Evolutionary conservation across 129 eudicot species (phyloP), one percentile per base, ranked within the genome.

Genomic region (Ambrosia artemisiifolia): DNA sequence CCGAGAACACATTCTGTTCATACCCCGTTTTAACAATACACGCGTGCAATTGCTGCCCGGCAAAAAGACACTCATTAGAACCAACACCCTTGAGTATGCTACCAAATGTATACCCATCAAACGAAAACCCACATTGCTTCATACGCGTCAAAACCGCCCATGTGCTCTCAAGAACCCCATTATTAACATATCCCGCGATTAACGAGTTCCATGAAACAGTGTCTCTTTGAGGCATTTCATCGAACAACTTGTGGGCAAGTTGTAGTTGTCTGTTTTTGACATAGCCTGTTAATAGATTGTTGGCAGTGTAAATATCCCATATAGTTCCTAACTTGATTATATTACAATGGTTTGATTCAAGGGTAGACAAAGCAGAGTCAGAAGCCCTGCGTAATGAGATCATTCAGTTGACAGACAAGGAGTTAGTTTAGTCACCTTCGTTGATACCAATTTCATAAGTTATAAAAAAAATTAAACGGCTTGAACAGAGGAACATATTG

Each of bases 11-110:
- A 83, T 88, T 79, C 44, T 65, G 83, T 28, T 65, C 79, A 67
- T 69, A 86, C 10, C 90, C 96, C 56, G 51, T 80, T 75, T 88
- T 94, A 30, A 88, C 67, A 13, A 88, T 54, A 71, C 71, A 81
- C 2, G 85, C 71, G 82, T 90, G 98, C 47, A 87, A 74, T 81
- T 85, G 91, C 66, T 76, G 79, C 30, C 98, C 97, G 61, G 76
- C 75, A 68, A 69, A 48, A 42, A 90, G 69, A 61, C 78, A 51
- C 28, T 51, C 83, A 38, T 67, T 44, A 14, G 33, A 54, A 73
- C 84, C 92, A 66, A 86, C 46, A 70, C 96, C 93, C 88, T 94
- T 94, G 42, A 94, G 91, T 66, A 88, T 69, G 80, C 98, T 87
- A 11, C 90, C 95, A 80, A 90, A 86, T 17, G 88, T 87, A 69